A percentile compares a stretch with the other conserved stretches of the same genome.
These are phyloP conservation scores for Alternaria brassicae DNA, from an alignment of 2,329 filamentous ascomycete species.

Conservation along the genomic window DNA sequence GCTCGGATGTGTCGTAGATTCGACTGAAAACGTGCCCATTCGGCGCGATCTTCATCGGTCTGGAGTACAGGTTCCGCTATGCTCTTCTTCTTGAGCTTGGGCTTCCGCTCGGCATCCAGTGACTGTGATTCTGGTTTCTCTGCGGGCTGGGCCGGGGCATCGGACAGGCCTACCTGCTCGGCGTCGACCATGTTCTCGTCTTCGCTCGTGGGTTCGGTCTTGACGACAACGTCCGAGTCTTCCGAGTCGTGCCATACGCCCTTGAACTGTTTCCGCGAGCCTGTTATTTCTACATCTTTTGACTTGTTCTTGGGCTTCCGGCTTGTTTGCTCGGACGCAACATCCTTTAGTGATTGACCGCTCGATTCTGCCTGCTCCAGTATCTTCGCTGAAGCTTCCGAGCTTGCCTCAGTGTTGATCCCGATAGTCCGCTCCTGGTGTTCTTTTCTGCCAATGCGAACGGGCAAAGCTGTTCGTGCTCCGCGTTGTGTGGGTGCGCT, in stretches of 20 bases:
- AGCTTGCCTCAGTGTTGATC: conserved; percentile 62
- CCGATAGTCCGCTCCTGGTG: conserved; percentile 62
- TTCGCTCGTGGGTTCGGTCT: conserved; percentile 62
- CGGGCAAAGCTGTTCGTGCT: conserved; percentile 50
- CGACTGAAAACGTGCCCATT: conserved; percentile 58
- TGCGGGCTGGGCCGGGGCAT: conserved; percentile 12
- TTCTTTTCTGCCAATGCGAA: conserved; percentile 63
- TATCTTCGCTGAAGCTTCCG: conserved; percentile 53
- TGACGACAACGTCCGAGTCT: conserved; percentile 54
- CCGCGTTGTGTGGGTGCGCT: conserved; percentile 27
- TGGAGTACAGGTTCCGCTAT: conserved; percentile 54
- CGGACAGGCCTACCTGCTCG: conserved; percentile 32
- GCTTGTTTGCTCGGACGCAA: conserved; percentile 25
- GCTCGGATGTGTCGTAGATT: conserved; percentile 56
- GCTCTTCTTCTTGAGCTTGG: conserved; percentile 27
- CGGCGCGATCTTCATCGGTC: conserved; percentile 61
- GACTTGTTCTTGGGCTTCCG: conserved; percentile 51
- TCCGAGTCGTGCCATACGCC: conserved; percentile 56
- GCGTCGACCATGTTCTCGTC: conserved; percentile 48
- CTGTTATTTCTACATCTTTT: conserved; percentile 54
- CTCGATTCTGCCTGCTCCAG: conserved; percentile 45
- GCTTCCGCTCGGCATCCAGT: conserved; percentile 44
- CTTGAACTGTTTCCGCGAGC: conserved; percentile 52
- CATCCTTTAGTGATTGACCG: conserved; percentile 28
- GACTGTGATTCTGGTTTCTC: conserved; percentile 41